Evolutionary conservation across 805 yeast genomes (phyloP), one percentile per base, ranked within the genome.

Genomic region (Zygotorulaspora florentina): DNA sequence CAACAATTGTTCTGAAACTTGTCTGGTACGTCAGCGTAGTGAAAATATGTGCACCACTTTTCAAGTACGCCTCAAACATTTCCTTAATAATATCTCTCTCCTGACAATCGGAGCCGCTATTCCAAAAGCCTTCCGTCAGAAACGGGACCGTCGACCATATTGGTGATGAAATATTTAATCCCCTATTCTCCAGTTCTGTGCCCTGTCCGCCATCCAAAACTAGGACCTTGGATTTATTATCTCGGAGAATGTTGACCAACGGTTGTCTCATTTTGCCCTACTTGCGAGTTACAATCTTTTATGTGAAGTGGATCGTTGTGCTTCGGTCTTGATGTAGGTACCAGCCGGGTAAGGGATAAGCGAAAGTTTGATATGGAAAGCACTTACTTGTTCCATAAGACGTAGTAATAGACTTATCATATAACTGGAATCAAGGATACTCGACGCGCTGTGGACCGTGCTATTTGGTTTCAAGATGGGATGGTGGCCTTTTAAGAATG

Each of bases 101-200:
- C 55, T n/a, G 41, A 34, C 9, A 55, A 55, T 2, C 53, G 47
- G 9, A 12, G 27, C 17, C 39, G 35, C 18, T 44, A 47, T 2
- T 54, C 39, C 62, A 57, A 42, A 60, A 58, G 11, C 50, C 43
- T 2, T 51, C 57, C 18, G 41, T 47, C 7, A 76, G 46, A 15
- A 81, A 65, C 1, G 79, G 79, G 28, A 70, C 55, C 0, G 85
- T 81, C 0, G 85, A 78, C 89, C 90, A 84, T 8, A 83, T 67
- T 8, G 71, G 70, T 34, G 75, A 72, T 36, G 69, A 69, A 12
- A 75, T 72, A 33, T 64, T 55, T 15, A 73, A 66, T 9, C 79
- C 75, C 34, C 73, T 59, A 35, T 67, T 65, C 55, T 81, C 86
- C 10, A 83, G 64, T 53, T 76, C 80, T 0, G 85, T 80, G 0